Evolutionary conservation across 306 rosid species (phyloP).

Genomic region (Rosa chinensis): DNA sequence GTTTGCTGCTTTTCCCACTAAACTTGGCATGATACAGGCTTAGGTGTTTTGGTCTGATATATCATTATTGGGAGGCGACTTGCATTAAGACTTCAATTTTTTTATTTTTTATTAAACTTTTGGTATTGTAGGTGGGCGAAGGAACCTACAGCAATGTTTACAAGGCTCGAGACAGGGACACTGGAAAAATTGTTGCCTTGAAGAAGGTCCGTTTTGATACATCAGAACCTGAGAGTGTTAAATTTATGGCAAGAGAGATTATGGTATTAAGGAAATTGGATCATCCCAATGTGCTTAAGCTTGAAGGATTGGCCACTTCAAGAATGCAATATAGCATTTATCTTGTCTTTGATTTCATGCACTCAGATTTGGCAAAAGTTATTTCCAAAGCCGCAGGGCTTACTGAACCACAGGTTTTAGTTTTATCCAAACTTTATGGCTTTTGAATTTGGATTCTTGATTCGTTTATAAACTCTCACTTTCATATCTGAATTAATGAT

Average conservation of each 20-base stretch:
- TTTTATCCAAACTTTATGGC: neutral
- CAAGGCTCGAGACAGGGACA: constrained; percentile 80
- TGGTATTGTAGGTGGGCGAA: constrained; percentile 74
- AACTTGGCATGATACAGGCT: neutral
- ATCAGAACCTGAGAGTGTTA: constrained; percentile 80
- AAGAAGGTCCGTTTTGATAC: constrained; percentile 86
- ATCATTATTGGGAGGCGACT: neutral
- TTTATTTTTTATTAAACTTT: neutral
- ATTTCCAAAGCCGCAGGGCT: constrained; percentile 55
- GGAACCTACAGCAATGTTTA: constrained; percentile 98
- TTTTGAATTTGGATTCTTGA: constrained; percentile 21
- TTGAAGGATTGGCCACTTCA: constrained; percentile 89
- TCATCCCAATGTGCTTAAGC: constrained; percentile 83
- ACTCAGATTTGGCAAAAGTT: constrained; percentile 68
- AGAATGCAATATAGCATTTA: constrained; percentile 89
- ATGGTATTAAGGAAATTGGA: constrained; percentile 68
- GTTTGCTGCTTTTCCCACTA: neutral
- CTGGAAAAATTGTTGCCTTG: constrained; percentile 74
- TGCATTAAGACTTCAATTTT: neutral
- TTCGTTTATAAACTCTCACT: constrained; percentile 10
- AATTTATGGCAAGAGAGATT: constrained; percentile 93
- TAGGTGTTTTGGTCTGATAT: neutral
- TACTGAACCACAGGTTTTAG: constrained; percentile 82
- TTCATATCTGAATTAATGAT: constrained; percentile 33
- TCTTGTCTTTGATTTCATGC: constrained; percentile 94